phyloP scores from a whole-genome alignment of 352 stramenopile genomes.

The Phytophthora niederhauseri region DNA sequence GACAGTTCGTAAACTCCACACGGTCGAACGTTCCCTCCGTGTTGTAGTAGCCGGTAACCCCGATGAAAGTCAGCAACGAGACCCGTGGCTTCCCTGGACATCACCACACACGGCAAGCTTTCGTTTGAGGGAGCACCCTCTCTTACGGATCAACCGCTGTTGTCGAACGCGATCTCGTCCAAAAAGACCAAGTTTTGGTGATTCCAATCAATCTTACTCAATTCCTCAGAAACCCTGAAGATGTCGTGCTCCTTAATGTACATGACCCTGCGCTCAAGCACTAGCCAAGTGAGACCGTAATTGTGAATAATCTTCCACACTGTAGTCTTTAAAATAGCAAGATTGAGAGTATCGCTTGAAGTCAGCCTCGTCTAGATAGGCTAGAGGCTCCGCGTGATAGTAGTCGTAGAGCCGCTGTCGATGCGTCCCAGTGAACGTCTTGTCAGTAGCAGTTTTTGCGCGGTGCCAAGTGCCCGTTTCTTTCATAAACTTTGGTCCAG shows the following conservation, averaged over 20 bases:
- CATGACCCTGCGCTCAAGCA: conserved; percentile 29
- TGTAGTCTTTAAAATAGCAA: neutral
- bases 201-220: conserved; percentile 21
- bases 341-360: too few relatives aligned
- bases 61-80: conserved; percentile 19
- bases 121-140: conserved; percentile 24
- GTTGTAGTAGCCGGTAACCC: conserved; percentile 25
- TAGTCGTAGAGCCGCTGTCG: too few relatives aligned
- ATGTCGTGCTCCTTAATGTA: conserved; percentile 31
- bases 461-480: neutral
- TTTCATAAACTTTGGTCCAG: neutral
- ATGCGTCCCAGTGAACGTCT: too few relatives aligned
- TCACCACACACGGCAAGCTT: conserved; percentile 4
- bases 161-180: conserved; percentile 39
- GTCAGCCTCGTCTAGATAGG: too few relatives aligned
- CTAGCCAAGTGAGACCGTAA: conserved; percentile 31
- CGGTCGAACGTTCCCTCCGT: conserved; percentile 35
- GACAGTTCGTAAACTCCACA: conserved; percentile 24
- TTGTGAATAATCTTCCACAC: conserved; percentile 27
- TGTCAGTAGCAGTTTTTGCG: neutral
- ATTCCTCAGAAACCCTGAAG: conserved; percentile 28
- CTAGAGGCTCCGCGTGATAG: too few relatives aligned
- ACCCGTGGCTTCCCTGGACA: conserved; percentile 31
- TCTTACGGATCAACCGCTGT: conserved; percentile 30
- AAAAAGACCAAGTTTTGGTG: conserved; percentile 25